These are phyloP conservation scores for Pichia sp. DNA, from an alignment of 1,139 yeast genomes.

Conservation along the genomic window DNA sequence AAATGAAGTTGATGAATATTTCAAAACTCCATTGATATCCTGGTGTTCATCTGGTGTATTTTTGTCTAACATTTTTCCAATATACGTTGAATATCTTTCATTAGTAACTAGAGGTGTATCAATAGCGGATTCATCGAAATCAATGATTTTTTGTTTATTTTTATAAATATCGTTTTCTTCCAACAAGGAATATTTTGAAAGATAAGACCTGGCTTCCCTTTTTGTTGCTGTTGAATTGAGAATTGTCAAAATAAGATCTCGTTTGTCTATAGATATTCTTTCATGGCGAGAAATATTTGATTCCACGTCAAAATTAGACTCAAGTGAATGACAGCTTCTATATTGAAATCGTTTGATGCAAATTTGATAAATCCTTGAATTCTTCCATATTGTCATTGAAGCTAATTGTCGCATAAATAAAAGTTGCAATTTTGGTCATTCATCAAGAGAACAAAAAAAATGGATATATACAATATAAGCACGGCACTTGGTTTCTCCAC, in stretches of 20 bases:
- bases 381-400: too few relatives aligned
- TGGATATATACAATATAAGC: too few relatives aligned
- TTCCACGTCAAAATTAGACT: not conserved
- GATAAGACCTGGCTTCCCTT: constrained; percentile 61
- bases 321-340: too few relatives aligned
- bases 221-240: constrained; percentile 70
- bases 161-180: constrained; percentile 27
- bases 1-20: not conserved
- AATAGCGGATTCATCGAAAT: constrained; percentile 1
- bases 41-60: not conserved
- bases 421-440: too few relatives aligned
- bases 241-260: constrained; percentile 56
- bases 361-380: too few relatives aligned
- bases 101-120: constrained; percentile 2
- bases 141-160: constrained; percentile 11
- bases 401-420: too few relatives aligned
- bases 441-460: too few relatives aligned
- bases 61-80: constrained; percentile 9
- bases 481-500: too few relatives aligned
- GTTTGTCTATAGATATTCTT: constrained; percentile 23
- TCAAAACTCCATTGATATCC: constrained; percentile 1
- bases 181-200: constrained; percentile 46
- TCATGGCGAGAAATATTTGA: not conserved
- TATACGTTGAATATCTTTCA: constrained; percentile 7
- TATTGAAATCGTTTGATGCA: too few relatives aligned